phyloP scores from a whole-genome alignment of 2,329 filamentous ascomycete genomes.

The Blumeria graminis region DNA sequence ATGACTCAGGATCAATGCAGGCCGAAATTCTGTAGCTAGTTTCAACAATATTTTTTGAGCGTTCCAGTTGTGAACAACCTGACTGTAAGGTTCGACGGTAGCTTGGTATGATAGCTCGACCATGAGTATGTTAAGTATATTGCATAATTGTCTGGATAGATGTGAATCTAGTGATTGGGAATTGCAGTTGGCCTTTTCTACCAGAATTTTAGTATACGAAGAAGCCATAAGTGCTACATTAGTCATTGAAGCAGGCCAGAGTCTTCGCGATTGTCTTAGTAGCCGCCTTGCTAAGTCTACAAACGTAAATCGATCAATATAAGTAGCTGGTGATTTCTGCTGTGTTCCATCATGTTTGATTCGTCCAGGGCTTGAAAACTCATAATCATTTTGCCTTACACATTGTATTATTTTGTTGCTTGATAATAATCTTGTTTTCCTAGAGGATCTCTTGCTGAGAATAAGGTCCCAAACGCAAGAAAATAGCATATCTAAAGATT shows the following conservation, averaged over 20 bases:
- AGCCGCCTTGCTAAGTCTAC: slow-evolving; percentile 8
- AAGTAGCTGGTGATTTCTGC: background rate
- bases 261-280: slow-evolving; percentile 10
- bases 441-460: background rate
- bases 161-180: slow-evolving; percentile 1
- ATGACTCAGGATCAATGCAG: slow-evolving; percentile 25
- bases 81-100: slow-evolving; percentile 14
- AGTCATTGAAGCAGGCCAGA: slow-evolving; percentile 11
- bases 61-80: slow-evolving; percentile 28
- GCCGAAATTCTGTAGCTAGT: slow-evolving; percentile 24
- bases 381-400: no score
- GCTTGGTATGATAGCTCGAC: slow-evolving; percentile 17
- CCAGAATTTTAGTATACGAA: slow-evolving; percentile 3
- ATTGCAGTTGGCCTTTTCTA: background rate
- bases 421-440: background rate
- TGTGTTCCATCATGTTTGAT: slow-evolving; percentile 5
- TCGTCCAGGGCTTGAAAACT: slow-evolving; percentile 1
- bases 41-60: slow-evolving; percentile 29
- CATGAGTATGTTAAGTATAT: slow-evolving; percentile 20
- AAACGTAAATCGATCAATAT: slow-evolving; percentile 7
- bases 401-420: no score
- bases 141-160: slow-evolving; percentile 9
- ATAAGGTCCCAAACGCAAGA: slow-evolving; percentile 3
- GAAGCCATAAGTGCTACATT: slow-evolving; percentile 9
- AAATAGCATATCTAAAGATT: slow-evolving; percentile 4